These are phyloP conservation scores for Chaetomium olivaceum DNA, from an alignment of 2,329 filamentous ascomycete genomes.

Conservation along the genomic window DNA sequence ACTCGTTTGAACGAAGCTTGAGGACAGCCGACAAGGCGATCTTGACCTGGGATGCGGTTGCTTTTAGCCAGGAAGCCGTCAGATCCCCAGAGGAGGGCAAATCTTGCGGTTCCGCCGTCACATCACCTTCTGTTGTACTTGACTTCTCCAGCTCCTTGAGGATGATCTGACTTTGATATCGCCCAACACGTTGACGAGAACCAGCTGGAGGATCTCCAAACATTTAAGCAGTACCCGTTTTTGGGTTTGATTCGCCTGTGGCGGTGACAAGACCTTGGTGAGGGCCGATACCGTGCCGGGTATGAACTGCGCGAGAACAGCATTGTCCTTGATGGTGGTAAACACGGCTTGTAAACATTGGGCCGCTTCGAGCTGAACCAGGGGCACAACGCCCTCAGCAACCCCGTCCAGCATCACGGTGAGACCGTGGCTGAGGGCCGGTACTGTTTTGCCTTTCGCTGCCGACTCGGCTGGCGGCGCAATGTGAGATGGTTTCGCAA, in stretches of 20 bases:
- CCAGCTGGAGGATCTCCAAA: conserved; percentile 57
- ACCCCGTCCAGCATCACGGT: conserved; percentile 76
- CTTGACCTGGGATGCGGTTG: conserved; percentile 78
- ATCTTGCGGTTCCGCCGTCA: conserved; percentile 22
- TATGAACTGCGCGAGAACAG: conserved; percentile 80
- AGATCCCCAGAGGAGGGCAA: conserved; percentile 41
- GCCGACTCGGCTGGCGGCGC: conserved; percentile 3
- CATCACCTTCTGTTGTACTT: conserved; percentile 31
- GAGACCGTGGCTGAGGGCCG: conserved; percentile 78
- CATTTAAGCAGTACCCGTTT: conserved; percentile 65
- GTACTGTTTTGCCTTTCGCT: conserved; percentile 62
- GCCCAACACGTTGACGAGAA: conserved; percentile 57
- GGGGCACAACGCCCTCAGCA: conserved; percentile 61
- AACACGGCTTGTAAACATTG: conserved; percentile 64
- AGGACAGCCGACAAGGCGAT: conserved; percentile 77
- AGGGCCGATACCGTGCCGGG: conserved; percentile 85
- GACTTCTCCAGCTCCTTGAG: conserved; percentile 38
- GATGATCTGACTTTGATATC: conserved; percentile 57
- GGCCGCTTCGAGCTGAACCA: conserved; percentile 72
- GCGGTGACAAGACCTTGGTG: conserved; percentile 71
- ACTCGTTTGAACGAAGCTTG: conserved; percentile 70
- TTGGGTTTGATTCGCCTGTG: conserved; percentile 54
- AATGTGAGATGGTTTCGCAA: conserved; percentile 50
- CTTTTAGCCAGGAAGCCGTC: conserved; percentile 69
- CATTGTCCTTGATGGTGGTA: conserved; percentile 64